Evolutionary conservation across 108 stramenopile genomes (phyloP).

Genomic region (Cyclotella sp.): DNA sequence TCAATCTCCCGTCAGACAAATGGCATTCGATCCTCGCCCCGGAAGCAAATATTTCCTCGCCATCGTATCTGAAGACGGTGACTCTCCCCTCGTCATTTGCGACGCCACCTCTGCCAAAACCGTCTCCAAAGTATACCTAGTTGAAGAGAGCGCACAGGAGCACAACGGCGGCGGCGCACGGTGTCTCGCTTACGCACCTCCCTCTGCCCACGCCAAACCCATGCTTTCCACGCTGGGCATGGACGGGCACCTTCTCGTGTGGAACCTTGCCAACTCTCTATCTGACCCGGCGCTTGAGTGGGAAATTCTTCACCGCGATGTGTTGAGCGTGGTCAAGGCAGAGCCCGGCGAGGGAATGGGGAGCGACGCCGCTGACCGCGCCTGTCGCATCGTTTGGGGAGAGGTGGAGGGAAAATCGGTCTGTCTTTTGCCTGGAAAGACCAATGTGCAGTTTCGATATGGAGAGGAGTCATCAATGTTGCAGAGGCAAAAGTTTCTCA

Average conservation of each 20-base stretch:
- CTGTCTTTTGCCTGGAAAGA: constrained; percentile 54
- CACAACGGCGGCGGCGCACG: constrained; percentile 59
- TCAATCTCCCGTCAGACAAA: constrained; percentile 63
- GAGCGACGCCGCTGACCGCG: constrained; percentile 60
- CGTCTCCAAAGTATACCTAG: constrained; percentile 32
- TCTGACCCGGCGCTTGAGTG: constrained; percentile 39
- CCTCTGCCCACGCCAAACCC: constrained; percentile 20
- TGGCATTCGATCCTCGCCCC: constrained; percentile 59
- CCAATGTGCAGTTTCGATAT: constrained; percentile 51
- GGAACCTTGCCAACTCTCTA: constrained; percentile 43
- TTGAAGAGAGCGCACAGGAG: constrained; percentile 45
- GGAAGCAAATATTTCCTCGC: constrained; percentile 47
- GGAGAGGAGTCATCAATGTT: not conserved
- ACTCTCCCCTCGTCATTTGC: constrained; percentile 58
- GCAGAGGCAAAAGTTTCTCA: constrained; percentile 37
- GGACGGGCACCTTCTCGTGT: constrained; percentile 69
- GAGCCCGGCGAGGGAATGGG: constrained; percentile 71
- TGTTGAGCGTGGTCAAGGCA: constrained; percentile 34
- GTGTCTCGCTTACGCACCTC: constrained; percentile 53
- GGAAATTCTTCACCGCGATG: constrained; percentile 48
- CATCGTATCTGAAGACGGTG: constrained; percentile 61
- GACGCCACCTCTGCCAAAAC: constrained; percentile 46
- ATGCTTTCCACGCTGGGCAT: constrained; percentile 62
- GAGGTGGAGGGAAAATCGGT: not conserved
- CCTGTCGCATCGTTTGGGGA: constrained; percentile 50